Base-by-base conservation (phyloP, 306 rosid genomes). In the Casuarina cunninghamiana region DNA sequence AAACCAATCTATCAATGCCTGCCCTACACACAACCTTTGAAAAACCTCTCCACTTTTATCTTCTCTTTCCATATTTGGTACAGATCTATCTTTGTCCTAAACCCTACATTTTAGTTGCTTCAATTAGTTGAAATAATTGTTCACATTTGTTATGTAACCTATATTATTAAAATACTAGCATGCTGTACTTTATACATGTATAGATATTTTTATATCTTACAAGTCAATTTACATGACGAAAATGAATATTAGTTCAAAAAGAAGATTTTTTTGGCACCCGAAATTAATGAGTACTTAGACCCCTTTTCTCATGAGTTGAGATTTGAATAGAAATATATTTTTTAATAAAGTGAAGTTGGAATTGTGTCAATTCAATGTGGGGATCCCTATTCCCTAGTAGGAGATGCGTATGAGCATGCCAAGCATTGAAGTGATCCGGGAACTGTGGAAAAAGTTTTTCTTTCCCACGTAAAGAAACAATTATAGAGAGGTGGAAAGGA, bases 401-500 rank as follows among this genome's bases (percentile, higher is more conserved):
- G 82, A 72, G 81, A 78, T 86, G 87, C 88, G 88, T 87, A 79
- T 80, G 80, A 77, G 71, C 50, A 54, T 67, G 84, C 67, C 79
- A 77, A 87, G 72, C 82, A 71, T 21, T 54, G 83, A 81, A 81
- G 69, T 79, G 87, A 89, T 94, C 93, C 95, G 46, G 73, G 72
- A 74, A 89, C 92, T 87, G 89, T 92, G 93, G 97, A 82, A 87
- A 87, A 90, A 86, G 91, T 79, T 78, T 85, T 84, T 83, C 91
- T 84, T 91, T 91, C 80, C 86, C 86, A 81, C 79, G 65, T 66
- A 90, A 89, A 82, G 83, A 70, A 69, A 82, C 72, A 74, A 81
- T 75, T 16, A 87, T 86, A 77, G 85, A 76, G 83, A 58, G 69
- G 80, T 71, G 49, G 88, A 84, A 86, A 10, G 44, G 19, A 66